Base-by-base conservation (phyloP, 1,284 basidiomycete genomes). In the Leccinum griseonigrum region DNA sequence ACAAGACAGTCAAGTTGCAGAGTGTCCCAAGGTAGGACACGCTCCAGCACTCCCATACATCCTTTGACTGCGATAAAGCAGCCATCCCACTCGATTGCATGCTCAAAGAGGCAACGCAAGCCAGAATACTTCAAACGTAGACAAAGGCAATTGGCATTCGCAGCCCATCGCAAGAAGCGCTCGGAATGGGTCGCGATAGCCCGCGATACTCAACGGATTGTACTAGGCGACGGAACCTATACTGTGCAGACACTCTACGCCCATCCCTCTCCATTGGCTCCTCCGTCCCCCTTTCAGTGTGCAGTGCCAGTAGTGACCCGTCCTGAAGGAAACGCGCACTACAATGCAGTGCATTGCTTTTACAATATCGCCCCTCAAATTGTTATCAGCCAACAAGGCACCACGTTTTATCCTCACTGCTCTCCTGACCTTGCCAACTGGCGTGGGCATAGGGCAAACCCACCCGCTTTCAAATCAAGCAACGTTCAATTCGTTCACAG, bases 141-240 rank as follows among this genome's bases (percentile, higher is more conserved):
- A 34, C 66, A 56, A 54, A 71, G 62, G 31, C 68, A 34, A 26
- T 26, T 62, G 7, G 71, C 64, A 3, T 71, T 73, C 34, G 63
- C 65, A 48, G 62, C 63, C 8, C 71, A 59, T 16, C 72, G 71
- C 56, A 53, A 68, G 58, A 74, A 60, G 51, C 72, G 69, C 48
- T 62, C 63, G 0, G 57, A 64, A 40, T 76, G 77, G 76, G 67
- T 69, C 16, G 56, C 68, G 50, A 77, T 74, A 2, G 79, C 81
- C 29, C 66, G 62, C 51, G 80, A 81, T 64, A 82, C 81, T 4
- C 74, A 74, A 54, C 65, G 64, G 54, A 77, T 81, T 56, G 75
- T 80, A 57, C 69, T 79, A 55, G 80, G 78, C 26, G 75, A 79
- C 71, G 80, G 81, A 71, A 76, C 78, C 75, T 82, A 82, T 72